Base-by-base conservation (phyloP, 106 monocot genomes). In the Chionographis japonica region DNA sequence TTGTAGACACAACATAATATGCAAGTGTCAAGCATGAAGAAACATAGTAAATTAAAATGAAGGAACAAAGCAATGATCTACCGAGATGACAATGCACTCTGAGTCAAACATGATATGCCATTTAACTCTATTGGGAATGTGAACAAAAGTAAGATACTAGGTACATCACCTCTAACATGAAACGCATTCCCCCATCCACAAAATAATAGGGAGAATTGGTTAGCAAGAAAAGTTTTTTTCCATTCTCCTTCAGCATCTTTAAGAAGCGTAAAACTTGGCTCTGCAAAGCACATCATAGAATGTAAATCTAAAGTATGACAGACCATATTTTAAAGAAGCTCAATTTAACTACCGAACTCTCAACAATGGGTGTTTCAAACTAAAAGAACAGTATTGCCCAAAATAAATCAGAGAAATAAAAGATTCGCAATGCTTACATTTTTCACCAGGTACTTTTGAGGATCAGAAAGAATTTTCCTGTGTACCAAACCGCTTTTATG, bases 121-220 rank as follows among this genome's bases (percentile, higher is more conserved):
- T 46, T 46, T 5, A 46, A 46, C 8, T 46, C 46, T 46, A 6
- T 5, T 2, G 9, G 46, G 46, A 46, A 46, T 10, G 9, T 46
- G 46, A 46, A 46, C 46, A 1, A 27, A 27, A 27, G 27, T 46
- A 46, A 0, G 46, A 46, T 46, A 10, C 9, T 46, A 6, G 46
- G 1, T 46, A 72, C 61, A 77, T 49, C 39, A 97, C 97, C 89
- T 97, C 86, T 65, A 92, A 61, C 84, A 97, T 80, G 60, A 77
- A 97, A 6, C 50, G 75, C 97, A 97, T 97, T 54, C 97, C 97
- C 16, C 92, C 97, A 76, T 97, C 89, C 36, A 97, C 97, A 85
- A 97, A 97, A 76, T 76, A 85, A 77, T 81, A 92, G 56, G 92
- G 92, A 68, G 97, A 97, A 73, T 97, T 97, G 20, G 97, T 97